Evolutionary conservation across 345 rosid species (phyloP).

Genomic region (Orychophragmus violaceus): DNA sequence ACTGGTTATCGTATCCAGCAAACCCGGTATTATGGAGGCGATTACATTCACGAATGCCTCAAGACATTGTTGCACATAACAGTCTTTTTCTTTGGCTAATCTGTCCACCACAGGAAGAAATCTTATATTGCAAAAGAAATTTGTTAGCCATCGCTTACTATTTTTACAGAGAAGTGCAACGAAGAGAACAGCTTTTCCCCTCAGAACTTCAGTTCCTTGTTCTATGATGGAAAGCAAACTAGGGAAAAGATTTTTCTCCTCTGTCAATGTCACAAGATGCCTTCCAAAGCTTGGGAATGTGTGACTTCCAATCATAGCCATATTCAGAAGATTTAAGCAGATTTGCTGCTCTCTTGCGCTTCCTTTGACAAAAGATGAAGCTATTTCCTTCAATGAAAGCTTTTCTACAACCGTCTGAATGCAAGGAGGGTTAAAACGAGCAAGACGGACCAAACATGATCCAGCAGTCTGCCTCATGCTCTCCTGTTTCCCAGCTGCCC

Average conservation of each 20-base stretch:
- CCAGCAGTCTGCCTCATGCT: slow-evolving; percentile 95
- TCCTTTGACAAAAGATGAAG: slow-evolving; percentile 76
- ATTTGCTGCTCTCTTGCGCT: slow-evolving; percentile 90
- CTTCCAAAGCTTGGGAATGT: slow-evolving; percentile 65
- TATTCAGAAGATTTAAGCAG: slow-evolving; percentile 75
- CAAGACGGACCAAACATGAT: slow-evolving; percentile 92
- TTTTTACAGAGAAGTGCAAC: slow-evolving; percentile 86
- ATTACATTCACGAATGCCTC: slow-evolving; percentile 65
- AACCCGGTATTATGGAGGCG: slow-evolving; percentile 58
- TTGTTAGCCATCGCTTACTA: slow-evolving; percentile 79
- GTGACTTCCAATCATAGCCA: slow-evolving; percentile 84
- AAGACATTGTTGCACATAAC: slow-evolving; percentile 64
- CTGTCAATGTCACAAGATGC: slow-evolving; percentile 58
- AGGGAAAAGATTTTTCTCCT: slow-evolving; percentile 76
- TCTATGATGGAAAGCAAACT: slow-evolving; percentile 72
- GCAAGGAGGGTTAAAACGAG: slow-evolving; percentile 76
- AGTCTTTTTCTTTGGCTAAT: slow-evolving; percentile 82
- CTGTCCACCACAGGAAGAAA: slow-evolving; percentile 80
- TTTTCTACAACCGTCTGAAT: slow-evolving; percentile 72
- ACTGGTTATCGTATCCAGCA: slow-evolving; percentile 64
- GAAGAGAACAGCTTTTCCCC: slow-evolving; percentile 71
- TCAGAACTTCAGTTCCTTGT: slow-evolving; percentile 81
- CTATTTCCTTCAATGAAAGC: slow-evolving; percentile 69
- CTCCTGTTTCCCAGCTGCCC: slow-evolving; percentile 89
- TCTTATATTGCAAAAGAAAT: slow-evolving; percentile 69